Conservation (phyloP, 495 filamentous ascomycete genomes). For the Xylaria intraflava region DNA sequence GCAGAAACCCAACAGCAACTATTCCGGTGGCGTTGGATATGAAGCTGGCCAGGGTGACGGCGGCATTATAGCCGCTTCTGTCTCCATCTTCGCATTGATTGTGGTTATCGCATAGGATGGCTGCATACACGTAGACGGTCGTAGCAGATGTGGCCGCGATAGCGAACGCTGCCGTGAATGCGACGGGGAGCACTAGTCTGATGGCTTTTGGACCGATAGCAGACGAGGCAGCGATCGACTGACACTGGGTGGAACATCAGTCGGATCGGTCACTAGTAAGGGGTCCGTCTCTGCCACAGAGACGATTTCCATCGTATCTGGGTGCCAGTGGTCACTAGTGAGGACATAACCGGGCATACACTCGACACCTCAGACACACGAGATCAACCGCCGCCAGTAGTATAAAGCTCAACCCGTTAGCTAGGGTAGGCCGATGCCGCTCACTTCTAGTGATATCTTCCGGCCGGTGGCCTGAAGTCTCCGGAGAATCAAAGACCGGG, state of each 20-base stretch:
- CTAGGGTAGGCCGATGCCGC: no score
- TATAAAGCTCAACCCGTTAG: not conserved
- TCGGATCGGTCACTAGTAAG: not conserved
- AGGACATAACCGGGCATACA: not conserved
- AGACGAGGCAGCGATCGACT: not conserved
- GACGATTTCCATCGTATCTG: not conserved
- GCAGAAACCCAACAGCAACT: conserved; percentile 1
- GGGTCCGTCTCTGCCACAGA: not conserved
- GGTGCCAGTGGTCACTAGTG: not conserved
- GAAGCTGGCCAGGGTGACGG: not conserved
- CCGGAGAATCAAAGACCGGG: not conserved
- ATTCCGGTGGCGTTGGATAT: conserved; percentile 1
- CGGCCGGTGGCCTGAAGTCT: not conserved
- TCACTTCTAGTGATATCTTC: no score
- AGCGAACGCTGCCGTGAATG: conserved; percentile 3
- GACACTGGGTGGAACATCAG: not conserved
- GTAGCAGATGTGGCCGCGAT: conserved; percentile 3
- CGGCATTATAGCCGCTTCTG: not conserved
- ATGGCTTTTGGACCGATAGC: not conserved
- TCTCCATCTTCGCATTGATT: not conserved
- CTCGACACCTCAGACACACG: not conserved
- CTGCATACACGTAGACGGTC: conserved; percentile 1
- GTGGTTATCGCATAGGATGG: not conserved
- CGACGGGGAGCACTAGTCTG: not conserved
- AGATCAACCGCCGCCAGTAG: not conserved